These are phyloP conservation scores for Irpex rosettiformis DNA, from an alignment of 1,284 basidiomycete species.

Conservation along the genomic window DNA sequence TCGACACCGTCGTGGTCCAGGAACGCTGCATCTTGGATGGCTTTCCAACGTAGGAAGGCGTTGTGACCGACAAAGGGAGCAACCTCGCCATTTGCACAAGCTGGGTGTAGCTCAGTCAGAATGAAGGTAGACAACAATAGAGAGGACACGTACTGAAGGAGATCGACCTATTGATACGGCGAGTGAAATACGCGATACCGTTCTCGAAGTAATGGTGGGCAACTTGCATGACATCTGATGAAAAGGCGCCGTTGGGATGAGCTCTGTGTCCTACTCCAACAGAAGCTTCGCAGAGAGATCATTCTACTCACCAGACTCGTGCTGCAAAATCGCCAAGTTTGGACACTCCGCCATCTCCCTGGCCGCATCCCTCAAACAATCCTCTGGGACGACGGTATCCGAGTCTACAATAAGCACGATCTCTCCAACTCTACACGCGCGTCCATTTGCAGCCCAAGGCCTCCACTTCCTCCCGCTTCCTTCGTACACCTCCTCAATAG, in stretches of 20 bases:
- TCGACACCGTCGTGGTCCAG: conserved; percentile 42
- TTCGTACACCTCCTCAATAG: conserved; percentile 41
- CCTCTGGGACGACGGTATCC: conserved; percentile 56
- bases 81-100: conserved; percentile 48
- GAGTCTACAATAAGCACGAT: conserved; percentile 49
- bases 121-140: not conserved
- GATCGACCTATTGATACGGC: conserved; percentile 42
- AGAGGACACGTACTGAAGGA: conserved; percentile 31
- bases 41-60: conserved; percentile 55
- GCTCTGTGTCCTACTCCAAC: not conserved
- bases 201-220: conserved; percentile 58
- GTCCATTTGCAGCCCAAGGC: conserved; percentile 41
- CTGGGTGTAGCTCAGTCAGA: conserved; percentile 13
- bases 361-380: conserved; percentile 56
- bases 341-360: conserved; percentile 52
- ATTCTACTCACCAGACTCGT: conserved; percentile 33
- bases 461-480: conserved; percentile 33
- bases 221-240: conserved; percentile 48
- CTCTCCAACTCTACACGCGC: conserved; percentile 37
- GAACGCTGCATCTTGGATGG: conserved; percentile 49
- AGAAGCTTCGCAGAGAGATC: not conserved
- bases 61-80: conserved; percentile 61
- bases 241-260: not conserved
- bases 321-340: conserved; percentile 49
- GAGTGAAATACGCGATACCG: conserved; percentile 55